Percentiles rank a stretch among this genome's conserved stretches.
These are phyloP conservation scores for Blastobotrys chiropterorum DNA, from an alignment of 805 yeast species.

Conservation along the genomic window DNA sequence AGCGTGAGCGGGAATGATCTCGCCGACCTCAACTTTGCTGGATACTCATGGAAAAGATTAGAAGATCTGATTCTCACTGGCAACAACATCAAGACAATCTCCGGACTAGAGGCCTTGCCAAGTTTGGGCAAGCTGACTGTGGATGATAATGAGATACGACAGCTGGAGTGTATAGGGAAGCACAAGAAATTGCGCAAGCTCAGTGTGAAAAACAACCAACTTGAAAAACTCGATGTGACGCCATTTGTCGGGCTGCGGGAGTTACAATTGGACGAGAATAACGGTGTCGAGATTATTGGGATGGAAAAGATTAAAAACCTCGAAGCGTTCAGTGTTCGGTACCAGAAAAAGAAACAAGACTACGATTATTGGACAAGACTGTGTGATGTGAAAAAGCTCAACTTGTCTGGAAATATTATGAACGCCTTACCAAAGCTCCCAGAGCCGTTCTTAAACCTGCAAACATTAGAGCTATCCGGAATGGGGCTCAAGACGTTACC, in stretches of 20 bases:
- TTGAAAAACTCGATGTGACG: slow-evolving; percentile 30
- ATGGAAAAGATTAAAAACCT: slow-evolving; percentile 32
- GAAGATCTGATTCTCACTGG: slow-evolving; percentile 22
- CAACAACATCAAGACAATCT: slow-evolving; percentile 21
- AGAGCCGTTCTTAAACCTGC: slow-evolving; percentile 28
- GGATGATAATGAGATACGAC: slow-evolving; percentile 30
- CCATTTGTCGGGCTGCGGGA: slow-evolving; percentile 12
- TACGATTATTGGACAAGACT: slow-evolving; percentile 12
- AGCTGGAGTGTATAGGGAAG: slow-evolving; percentile 22
- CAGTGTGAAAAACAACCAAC: slow-evolving; percentile 33
- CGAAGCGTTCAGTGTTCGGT: slow-evolving; percentile 35
- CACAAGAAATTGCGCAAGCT: slow-evolving; percentile 35
- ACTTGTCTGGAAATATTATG: slow-evolving; percentile 35
- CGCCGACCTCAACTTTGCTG: slow-evolving; percentile 17
- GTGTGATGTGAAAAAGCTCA: slow-evolving; percentile 32
- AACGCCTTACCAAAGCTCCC: slow-evolving; percentile 8
- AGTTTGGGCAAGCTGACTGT: slow-evolving; percentile 36
- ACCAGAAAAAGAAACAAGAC: slow-evolving; percentile 9
- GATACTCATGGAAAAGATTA: slow-evolving; percentile 19
- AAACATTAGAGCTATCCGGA: slow-evolving; percentile 27
- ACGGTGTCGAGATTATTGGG: slow-evolving; percentile 23
- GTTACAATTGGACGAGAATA: slow-evolving; percentile 21
- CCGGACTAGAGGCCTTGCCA: slow-evolving; percentile 23
- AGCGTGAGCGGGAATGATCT: slow-evolving; percentile 24
- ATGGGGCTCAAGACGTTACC: slow-evolving; percentile 25